phyloP scores from a whole-genome alignment of 805 yeast species.

The Zygoascus bituminiphila region DNA sequence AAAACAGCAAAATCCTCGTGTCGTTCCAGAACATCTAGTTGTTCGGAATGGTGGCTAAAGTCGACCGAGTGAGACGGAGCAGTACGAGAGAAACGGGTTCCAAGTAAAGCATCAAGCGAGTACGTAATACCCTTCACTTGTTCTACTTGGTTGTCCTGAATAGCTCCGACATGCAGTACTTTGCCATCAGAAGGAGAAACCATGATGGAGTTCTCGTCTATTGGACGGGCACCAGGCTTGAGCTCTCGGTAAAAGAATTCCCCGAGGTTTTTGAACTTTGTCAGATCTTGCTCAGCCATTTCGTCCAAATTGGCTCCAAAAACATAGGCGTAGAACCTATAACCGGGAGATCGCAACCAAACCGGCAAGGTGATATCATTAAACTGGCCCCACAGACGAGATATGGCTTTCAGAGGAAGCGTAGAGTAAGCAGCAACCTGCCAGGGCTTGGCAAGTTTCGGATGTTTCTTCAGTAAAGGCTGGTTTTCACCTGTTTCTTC shows the following conservation, averaged over 20 bases:
- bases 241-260: constrained; percentile 87
- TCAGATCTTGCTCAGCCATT: constrained; percentile 73
- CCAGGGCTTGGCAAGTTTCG: constrained; percentile 68
- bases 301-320: constrained; percentile 90
- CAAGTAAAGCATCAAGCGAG: constrained; percentile 79
- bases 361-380: constrained; percentile 77
- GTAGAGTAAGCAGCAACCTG: constrained; percentile 81
- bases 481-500: neutral
- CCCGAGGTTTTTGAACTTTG: constrained; percentile 67
- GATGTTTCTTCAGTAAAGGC: neutral
- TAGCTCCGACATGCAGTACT: constrained; percentile 74
- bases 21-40: constrained; percentile 34
- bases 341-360: constrained; percentile 82
- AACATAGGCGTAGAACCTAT: constrained; percentile 59
- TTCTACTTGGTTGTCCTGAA: constrained; percentile 70
- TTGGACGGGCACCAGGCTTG: constrained; percentile 69
- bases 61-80: constrained; percentile 28
- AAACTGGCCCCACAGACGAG: constrained; percentile 91
- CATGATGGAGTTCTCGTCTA: constrained; percentile 53
- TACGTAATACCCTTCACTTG: constrained; percentile 97
- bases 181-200: constrained; percentile 94
- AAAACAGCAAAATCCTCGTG: constrained; percentile 70
- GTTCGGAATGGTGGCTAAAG: constrained; percentile 27
- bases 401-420: constrained; percentile 81
- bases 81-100: constrained; percentile 27